phyloP scores from a whole-genome alignment of 768 basidiomycete genomes.

The Dacryopinax primogenitus region DNA sequence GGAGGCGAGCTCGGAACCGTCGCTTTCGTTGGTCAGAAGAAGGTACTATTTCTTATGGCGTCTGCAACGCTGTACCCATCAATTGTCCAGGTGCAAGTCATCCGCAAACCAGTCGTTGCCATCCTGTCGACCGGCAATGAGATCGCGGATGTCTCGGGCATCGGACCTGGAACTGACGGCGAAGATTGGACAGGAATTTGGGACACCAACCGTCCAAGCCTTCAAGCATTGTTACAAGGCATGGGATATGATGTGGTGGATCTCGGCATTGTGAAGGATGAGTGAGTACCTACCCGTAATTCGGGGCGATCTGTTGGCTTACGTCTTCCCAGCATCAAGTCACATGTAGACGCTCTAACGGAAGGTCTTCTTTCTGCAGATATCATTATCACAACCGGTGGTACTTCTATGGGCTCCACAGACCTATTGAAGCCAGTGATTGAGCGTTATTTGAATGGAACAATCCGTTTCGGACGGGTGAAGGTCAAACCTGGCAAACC shows the following conservation, averaged over 20 bases:
- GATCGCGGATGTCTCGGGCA: constrained; percentile 41
- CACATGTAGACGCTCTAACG: constrained; percentile 46
- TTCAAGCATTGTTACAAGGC: constrained; percentile 54
- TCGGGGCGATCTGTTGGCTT: background rate
- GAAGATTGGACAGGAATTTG: constrained; percentile 58
- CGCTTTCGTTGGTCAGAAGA: constrained; percentile 58
- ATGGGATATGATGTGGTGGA: constrained; percentile 68
- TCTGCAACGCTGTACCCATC: background rate
- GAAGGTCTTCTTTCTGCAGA: constrained; percentile 52
- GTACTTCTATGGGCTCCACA: constrained; percentile 81
- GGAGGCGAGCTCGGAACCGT: constrained; percentile 81
- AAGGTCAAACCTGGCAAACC: constrained; percentile 75
- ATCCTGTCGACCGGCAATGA: constrained; percentile 82
- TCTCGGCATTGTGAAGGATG: constrained; percentile 65
- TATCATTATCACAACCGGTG: constrained; percentile 71
- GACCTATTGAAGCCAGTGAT: constrained; percentile 82
- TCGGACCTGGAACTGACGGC: background rate
- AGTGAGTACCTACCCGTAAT: constrained; percentile 32
- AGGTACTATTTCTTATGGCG: constrained; percentile 33
- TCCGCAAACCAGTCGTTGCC: constrained; percentile 61
- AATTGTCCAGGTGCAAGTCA: constrained; percentile 46
- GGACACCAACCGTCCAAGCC: constrained; percentile 76
- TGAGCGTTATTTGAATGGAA: constrained; percentile 62
- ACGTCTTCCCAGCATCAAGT: constrained; percentile 34
- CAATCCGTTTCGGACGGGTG: constrained; percentile 75